Evolutionary conservation across 2,329 filamentous ascomycete genomes (phyloP).

Genomic region (Alternaria angustiovoidea): DNA sequence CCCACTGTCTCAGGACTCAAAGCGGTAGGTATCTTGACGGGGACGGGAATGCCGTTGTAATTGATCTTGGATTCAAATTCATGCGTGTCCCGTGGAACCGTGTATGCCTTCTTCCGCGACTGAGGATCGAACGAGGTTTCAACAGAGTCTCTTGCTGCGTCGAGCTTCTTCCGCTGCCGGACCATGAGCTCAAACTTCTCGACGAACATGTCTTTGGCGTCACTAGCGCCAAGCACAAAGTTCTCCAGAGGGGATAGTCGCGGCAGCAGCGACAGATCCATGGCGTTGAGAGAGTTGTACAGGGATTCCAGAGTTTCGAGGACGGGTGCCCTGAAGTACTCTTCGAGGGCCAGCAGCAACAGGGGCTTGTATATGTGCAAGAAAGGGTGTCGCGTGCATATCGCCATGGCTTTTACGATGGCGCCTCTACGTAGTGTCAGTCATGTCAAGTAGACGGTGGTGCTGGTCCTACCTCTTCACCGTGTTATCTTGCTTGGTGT

Average conservation of each 20-base stretch:
- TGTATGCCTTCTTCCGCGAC: constrained; percentile 67
- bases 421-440: constrained; percentile 70
- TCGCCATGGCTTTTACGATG: constrained; percentile 97
- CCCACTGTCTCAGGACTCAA: constrained; percentile 95
- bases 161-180: constrained; percentile 77
- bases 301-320: constrained; percentile 87
- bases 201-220: constrained; percentile 94
- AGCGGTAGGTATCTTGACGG: constrained; percentile 94
- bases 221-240: constrained; percentile 85
- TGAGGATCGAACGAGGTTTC: constrained; percentile 50
- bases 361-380: constrained; percentile 99
- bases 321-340: constrained; percentile 93
- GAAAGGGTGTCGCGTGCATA: constrained; percentile 96
- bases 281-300: constrained; percentile 92
- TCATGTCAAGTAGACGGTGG: neutral
- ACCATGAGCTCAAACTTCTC: constrained; percentile 98
- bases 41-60: constrained; percentile 96
- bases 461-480: constrained; percentile 68
- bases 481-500: constrained; percentile 95
- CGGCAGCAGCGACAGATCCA: constrained; percentile 96
- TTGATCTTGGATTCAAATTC: constrained; percentile 96
- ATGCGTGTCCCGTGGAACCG: constrained; percentile 90
- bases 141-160: constrained; percentile 51
- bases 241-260: constrained; percentile 83
- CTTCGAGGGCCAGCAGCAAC: constrained; percentile 87